These are phyloP conservation scores for Epichloe elymi DNA, from an alignment of 2,329 filamentous ascomycete genomes.

Conservation along the genomic window DNA sequence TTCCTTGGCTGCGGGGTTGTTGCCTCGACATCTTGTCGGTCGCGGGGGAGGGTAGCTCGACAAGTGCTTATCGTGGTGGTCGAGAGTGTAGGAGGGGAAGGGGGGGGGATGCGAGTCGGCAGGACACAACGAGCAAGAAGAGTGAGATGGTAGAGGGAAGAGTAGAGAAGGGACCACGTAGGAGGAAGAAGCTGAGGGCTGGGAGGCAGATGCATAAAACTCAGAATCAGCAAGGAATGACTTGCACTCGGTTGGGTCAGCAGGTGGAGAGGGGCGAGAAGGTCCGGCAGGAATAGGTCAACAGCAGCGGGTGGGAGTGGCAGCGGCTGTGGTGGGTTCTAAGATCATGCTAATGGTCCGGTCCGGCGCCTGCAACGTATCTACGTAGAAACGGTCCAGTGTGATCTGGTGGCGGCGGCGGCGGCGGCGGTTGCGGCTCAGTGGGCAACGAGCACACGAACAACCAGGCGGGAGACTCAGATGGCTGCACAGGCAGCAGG, in stretches of 20 bases:
- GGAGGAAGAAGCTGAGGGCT: constrained; percentile 11
- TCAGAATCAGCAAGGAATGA: neutral
- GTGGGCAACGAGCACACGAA: no score
- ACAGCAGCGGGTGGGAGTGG: no score
- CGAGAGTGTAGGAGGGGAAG: constrained; percentile 3
- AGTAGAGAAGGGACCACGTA: constrained; percentile 3
- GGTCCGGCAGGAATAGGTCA: neutral
- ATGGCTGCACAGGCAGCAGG: neutral
- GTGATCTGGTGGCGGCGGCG: neutral
- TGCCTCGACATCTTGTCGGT: constrained; percentile 22
- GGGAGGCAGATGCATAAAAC: constrained; percentile 10
- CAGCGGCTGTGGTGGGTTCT: neutral
- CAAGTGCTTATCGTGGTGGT: constrained; percentile 3
- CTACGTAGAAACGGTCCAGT: no score
- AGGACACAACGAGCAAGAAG: constrained; percentile 7
- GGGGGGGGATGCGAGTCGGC: constrained; percentile 4
- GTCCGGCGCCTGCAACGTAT: no score
- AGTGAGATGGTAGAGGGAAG: constrained; percentile 9
- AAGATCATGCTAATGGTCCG: neutral
- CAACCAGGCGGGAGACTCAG: no score
- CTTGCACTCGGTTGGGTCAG: neutral
- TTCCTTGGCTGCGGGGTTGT: constrained; percentile 24
- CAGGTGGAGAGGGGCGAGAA: neutral
- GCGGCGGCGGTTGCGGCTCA: neutral
- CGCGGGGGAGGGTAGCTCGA: constrained; percentile 5